These are phyloP conservation scores for Linnemannia hyalina DNA, from an alignment of 192 early-diverging fungal species.

Conservation along the genomic window DNA sequence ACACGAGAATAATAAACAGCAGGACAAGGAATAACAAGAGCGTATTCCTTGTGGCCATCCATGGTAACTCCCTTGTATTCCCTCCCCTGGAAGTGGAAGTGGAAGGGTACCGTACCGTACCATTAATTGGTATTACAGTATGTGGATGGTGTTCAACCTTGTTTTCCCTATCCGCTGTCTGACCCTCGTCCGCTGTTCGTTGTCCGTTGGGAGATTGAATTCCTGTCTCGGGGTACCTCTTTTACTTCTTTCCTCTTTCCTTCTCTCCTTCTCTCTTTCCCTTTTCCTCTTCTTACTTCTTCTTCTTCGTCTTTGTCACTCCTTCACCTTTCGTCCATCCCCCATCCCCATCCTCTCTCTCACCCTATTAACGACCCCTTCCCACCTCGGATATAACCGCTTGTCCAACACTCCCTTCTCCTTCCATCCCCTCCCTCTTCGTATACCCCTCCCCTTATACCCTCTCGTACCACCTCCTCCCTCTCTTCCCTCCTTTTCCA, in stretches of 20 bases:
- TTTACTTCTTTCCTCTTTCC: background rate
- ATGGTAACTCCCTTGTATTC: background rate
- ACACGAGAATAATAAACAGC: background rate
- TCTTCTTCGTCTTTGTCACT: constrained; percentile 2
- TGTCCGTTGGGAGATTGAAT: no score
- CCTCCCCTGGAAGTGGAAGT: no score
- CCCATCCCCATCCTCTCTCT: background rate
- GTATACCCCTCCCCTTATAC: background rate
- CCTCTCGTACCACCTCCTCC: background rate
- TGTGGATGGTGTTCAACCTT: background rate
- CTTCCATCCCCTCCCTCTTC: background rate
- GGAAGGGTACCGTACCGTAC: no score
- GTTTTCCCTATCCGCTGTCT: background rate
- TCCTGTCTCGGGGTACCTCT: background rate
- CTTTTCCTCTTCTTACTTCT: background rate
- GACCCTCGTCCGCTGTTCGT: no score
- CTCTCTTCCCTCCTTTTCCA: background rate
- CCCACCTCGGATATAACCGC: background rate
- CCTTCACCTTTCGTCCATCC: constrained; percentile 6
- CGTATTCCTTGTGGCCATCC: background rate
- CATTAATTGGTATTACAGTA: no score
- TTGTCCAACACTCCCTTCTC: background rate
- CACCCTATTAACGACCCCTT: background rate
- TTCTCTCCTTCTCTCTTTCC: background rate
- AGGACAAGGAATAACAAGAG: background rate